Evolutionary conservation across 495 filamentous ascomycete genomes (phyloP), one percentile per base, ranked within the genome.

Genomic region (Neurospora pannonica): DNA sequence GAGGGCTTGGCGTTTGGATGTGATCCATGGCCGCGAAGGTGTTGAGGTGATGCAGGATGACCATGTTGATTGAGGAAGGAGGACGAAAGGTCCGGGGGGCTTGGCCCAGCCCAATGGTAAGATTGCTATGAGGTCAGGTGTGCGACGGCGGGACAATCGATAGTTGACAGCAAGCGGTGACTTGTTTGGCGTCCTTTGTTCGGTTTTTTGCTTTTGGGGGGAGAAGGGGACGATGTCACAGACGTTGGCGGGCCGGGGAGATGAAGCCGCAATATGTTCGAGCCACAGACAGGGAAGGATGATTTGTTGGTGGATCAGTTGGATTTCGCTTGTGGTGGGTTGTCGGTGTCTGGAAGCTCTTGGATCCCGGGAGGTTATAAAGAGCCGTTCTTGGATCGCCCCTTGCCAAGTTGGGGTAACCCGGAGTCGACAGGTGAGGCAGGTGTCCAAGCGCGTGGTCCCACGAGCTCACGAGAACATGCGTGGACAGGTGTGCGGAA

Each of bases 61-160:
- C 54, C 54, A 62, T 62, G 54, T 62, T 62, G 54, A 31, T 34
- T 79, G 74, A 73, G 42, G 71, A 74, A 48, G 37, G 71, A 39
- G 38, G 36, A 71, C 19, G 71, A 72, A 62, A 73, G 70, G 74
- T 76, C 37, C 24, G 71, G 72, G 38, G 74, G 79, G 69, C 71
- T 76, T 76, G 72, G 77, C 73, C 73, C 43, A 70, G 37, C n/a
- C 62, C 42, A 38, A 42, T 34, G 71, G 74, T 71, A 75, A 48
- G 46, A 71, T 73, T 75, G 75, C 72, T 71, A 54, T 42, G n/a
- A 75, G 75, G 78, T 79, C 79, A 78, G 79, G 77, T 77, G 78
- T 73, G 78, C 70, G 77, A 67, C 28, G 54, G 54, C 54, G 28
- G 54, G 15, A 67, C 54, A 67, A 34, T 19, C 54, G 13, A 67